A percentile compares a stretch with the other conserved stretches of the same genome.
Conservation (phyloP, 1,284 basidiomycete genomes). For the Ceratobasidium theobromae region DNA sequence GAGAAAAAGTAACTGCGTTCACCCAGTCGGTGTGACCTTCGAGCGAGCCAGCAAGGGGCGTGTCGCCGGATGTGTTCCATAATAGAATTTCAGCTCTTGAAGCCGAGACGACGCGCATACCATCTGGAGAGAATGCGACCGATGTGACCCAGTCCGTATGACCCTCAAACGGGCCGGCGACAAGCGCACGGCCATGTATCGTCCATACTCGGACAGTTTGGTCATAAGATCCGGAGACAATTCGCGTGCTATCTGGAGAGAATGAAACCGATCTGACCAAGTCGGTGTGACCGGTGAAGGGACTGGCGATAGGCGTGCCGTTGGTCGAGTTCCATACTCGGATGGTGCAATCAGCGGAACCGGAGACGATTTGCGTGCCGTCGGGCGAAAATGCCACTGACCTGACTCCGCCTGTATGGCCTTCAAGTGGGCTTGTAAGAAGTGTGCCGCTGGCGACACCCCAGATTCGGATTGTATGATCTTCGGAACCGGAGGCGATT, state of each 20-base stretch:
- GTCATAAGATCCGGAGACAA: too few species aligned
- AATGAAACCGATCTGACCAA: not conserved
- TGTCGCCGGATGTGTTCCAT: not conserved
- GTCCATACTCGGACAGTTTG: too few species aligned
- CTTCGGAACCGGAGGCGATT: too few species aligned
- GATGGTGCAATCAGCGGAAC: slow-evolving; percentile 14
- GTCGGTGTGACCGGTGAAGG: slow-evolving; percentile 2
- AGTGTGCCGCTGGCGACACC: too few species aligned
- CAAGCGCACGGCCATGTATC: too few species aligned
- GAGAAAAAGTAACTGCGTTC: slow-evolving; percentile 8
- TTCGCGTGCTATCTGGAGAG: not conserved
- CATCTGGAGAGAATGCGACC: too few species aligned
- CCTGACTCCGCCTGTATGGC: slow-evolving; percentile 8
- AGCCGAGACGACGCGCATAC: too few species aligned
- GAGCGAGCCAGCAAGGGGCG: not conserved
- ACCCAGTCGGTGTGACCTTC: not conserved
- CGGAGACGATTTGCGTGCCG: slow-evolving; percentile 14
- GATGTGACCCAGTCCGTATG: too few species aligned
- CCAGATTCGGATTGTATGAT: too few species aligned
- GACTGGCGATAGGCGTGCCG: not conserved
- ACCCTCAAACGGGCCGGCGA: too few species aligned
- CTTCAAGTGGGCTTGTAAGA: not conserved
- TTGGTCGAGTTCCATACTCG: slow-evolving; percentile 9
- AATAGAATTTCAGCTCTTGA: too few species aligned
- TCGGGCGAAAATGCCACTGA: slow-evolving; percentile 26